Evolutionary conservation across 2,329 filamentous ascomycete genomes (phyloP), one percentile per base, ranked within the genome.

Genomic region (Exophiala bonariae): DNA sequence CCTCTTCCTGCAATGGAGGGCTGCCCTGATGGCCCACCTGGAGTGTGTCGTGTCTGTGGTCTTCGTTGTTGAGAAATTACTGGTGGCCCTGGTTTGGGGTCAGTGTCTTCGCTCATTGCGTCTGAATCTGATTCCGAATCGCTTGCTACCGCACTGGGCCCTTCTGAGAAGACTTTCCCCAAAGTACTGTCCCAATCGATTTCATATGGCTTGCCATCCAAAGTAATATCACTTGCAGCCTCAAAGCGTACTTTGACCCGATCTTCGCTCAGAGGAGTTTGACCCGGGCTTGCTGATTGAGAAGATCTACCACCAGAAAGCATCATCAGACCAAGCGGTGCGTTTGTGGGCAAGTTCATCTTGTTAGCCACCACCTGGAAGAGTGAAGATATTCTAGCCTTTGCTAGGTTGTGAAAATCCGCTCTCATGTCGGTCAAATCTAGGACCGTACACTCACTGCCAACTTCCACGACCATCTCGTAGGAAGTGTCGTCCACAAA

Each of bases 331-430:
- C 86, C 85, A 1, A 87, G 66, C 0, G 85, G 81, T 17, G 74
- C 68, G 8, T 71, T 73, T 11, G 71, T 67, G 0, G 86, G 81
- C 4, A 90, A 66, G 53, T 85, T 86, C 57, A 93, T 79, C 65
- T 92, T 95, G 26, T 84, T 85, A 2, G 86, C 82, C n/a, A 96
- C 78, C 7, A 95, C 85, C 58, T 89, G 85, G 55, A 95, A 81
- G 4, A 96, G 72, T 44, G 83, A 84, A 0, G 82, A 78, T 14
- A 96, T 76, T 42, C 88, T 79, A 9, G 80, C 76, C 56, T 86
- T 85, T 4, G 83, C 81, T 37, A 86, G 79, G 11, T 82, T 81
- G 57, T 87, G 80, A 68, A 96, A 95, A 54, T 87, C 82, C 2
- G 82, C 84, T 2, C 81, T 77, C 60, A 81, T 76, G 11, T 64